A percentile compares a stretch with the other conserved stretches of the same genome.
Evolutionary conservation across 2,329 filamentous ascomycete species (phyloP).

Genomic region (Fusarium papillatum): DNA sequence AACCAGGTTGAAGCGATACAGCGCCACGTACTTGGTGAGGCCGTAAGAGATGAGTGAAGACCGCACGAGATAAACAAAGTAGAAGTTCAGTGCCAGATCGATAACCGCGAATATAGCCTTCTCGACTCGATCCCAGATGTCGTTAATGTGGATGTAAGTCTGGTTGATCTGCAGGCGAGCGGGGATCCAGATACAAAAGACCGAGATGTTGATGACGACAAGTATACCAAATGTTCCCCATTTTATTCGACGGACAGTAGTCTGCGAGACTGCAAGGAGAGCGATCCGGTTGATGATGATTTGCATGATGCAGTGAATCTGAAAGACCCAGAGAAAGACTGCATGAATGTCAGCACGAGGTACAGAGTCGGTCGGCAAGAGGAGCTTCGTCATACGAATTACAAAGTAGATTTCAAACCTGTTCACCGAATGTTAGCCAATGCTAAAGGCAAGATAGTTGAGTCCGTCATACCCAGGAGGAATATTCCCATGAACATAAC

Average conservation of each 20-base stretch:
- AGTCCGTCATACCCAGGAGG: conserved; percentile 33
- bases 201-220: conserved; percentile 60
- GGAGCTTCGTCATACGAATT: conserved; percentile 27
- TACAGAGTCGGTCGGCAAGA: background rate
- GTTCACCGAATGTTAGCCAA: conserved; percentile 21
- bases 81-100: conserved; percentile 60
- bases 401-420: conserved; percentile 47
- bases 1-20: conserved; percentile 54
- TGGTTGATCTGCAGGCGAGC: conserved; percentile 56
- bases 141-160: conserved; percentile 57
- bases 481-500: conserved; percentile 50
- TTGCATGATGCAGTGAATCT: conserved; percentile 60
- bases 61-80: conserved; percentile 60
- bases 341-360: conserved; percentile 36
- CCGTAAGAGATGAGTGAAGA: conserved; percentile 60
- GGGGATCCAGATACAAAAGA: conserved; percentile 65
- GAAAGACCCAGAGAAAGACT: conserved; percentile 52
- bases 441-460: background rate
- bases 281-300: conserved; percentile 66
- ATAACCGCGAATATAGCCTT: conserved; percentile 62
- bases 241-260: conserved; percentile 55
- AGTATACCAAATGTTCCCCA: conserved; percentile 58
- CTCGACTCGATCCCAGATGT: conserved; percentile 63
- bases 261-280: conserved; percentile 56
- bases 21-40: conserved; percentile 60